Base-by-base conservation (phyloP, 2,329 filamentous ascomycete genomes). In the Colletotrichum liaoningense region DNA sequence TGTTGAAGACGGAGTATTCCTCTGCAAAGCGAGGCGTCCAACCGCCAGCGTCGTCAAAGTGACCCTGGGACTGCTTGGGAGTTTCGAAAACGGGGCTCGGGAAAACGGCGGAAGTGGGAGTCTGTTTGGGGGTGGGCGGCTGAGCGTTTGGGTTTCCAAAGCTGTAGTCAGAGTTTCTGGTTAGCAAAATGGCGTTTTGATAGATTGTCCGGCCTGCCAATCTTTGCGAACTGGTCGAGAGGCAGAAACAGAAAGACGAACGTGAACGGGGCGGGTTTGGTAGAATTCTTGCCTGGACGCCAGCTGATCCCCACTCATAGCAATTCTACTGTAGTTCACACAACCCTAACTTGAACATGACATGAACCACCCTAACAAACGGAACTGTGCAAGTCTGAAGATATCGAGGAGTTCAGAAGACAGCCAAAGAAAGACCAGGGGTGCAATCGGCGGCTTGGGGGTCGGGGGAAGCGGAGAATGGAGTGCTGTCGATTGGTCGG, bases 1-100 rank as follows among this genome's bases (percentile, higher is more conserved):
- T 84, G 82, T 91, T 90, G 84, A 92, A 92, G 78, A 92, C 89
- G 75, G 90, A 91, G 78, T 90, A 92, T 76, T 92, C 90, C 79
- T 92, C 89, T 75, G 90, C 89, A 83, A 91, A 92, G 71, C 86
- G 86, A 79, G 90, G 90, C 57, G 90, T 92, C 87, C 88, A 90
- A 76, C 86, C 85, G 76, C 84, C 83, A 65, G 86, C 80, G 74
- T 88, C 86, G 81, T 88, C 82, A 76, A 87, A 86, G 69, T 82
- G 84, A 73, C 83, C 83, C 75, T 84, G 84, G 76, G 81, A 84
- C 69, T 83, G 81, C 79, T 85, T 88, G 57, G 89, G 89, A 12
- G 89, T 92, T 77, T 90, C 86, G 81, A 91, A 89, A 73, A 87
- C 80, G 66, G 89, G 86, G 78, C 86, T 91, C 73, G 88, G 85